These are phyloP conservation scores for Penicillium nucicola DNA, from an alignment of 495 filamentous ascomycete species.

Conservation along the genomic window DNA sequence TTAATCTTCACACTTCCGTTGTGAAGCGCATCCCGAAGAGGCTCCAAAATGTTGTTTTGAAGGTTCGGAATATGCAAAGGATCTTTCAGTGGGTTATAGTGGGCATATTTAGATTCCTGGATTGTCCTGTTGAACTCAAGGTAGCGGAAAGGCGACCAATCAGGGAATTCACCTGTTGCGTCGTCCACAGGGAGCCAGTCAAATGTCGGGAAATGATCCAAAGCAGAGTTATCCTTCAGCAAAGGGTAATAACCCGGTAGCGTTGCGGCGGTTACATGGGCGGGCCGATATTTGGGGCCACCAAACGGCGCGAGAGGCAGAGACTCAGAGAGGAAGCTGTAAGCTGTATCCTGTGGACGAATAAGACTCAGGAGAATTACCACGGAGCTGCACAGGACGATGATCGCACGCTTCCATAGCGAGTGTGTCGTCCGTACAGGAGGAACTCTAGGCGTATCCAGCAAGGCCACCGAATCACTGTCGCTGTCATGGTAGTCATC, in stretches of 20 bases:
- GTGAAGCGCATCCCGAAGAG: conserved; percentile 16
- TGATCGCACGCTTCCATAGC: background rate
- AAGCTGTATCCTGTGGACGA: conserved; percentile 10
- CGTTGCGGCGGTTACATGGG: background rate
- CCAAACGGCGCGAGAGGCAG: conserved; percentile 13
- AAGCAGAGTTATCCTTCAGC: conserved; percentile 7
- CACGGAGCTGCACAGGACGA: background rate
- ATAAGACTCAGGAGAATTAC: conserved; percentile 5
- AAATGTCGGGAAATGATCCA: conserved; percentile 13
- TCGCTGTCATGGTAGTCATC: conserved; percentile 12
- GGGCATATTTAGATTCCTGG: background rate
- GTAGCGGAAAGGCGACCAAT: conserved; percentile 14
- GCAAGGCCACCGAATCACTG: conserved; percentile 3
- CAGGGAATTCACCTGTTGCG: conserved; percentile 2
- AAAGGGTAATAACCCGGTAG: conserved; percentile 7
- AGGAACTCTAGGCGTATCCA: background rate
- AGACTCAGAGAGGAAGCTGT: conserved; percentile 11
- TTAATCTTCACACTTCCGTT: conserved; percentile 30
- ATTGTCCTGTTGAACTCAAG: background rate
- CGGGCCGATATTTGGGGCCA: background rate
- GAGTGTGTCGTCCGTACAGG: background rate
- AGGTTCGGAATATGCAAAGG: conserved; percentile 36
- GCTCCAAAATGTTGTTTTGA: conserved; percentile 24
- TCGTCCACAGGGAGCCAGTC: conserved; percentile 10
- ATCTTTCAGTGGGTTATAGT: conserved; percentile 32